Evolutionary conservation across 345 rosid genomes (phyloP), one percentile per base, ranked within the genome.

Genomic region (Euphorbia tirucalli): DNA sequence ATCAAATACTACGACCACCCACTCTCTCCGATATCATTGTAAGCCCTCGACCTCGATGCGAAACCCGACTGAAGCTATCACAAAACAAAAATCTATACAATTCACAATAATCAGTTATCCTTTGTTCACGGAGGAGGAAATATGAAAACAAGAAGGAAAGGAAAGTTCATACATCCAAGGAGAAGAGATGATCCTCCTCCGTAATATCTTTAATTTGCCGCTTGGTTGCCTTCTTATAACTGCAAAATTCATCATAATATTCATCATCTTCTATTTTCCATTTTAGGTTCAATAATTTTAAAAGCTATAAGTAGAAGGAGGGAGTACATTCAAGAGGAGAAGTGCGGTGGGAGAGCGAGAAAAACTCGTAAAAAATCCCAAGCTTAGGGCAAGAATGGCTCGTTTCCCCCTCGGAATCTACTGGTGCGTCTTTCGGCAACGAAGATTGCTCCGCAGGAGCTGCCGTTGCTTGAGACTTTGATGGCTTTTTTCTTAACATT

Each of bases 291-390:
- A 16, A 44, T 32, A 8, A n/a, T n/a, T 7, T 13, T 15, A 27
- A 54, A 18, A n/a, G n/a, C 39, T 18, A 54, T 7, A 56, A 37
- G 27, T 70, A 63, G 84, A 69, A 64, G 65, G 70, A 58, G 62
- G 25, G 69, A 19, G n/a, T 89, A 90, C 99, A 87, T 59, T 89
- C 97, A 70, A 95, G 83, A 73, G 98, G 99, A 77, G 99, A 87
- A 83, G 89, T 77, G 64, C 92, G 89, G 81, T 90, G 96, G 18
- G 99, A 83, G 41, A 95, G 90, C 65, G 99, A 95, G 83, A 95
- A 95, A 80, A 95, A 95, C 70, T 92, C 98, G 75, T 89, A 95
- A 81, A 92, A 95, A 60, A 83, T 84, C 60, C 93, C 93, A 24
- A 95, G 96, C 86, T 86, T 92, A 21, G 96, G 93, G 83, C 84